A percentile compares a stretch with the other conserved stretches of the same genome.
phyloP scores from a whole-genome alignment of 2,329 filamentous ascomycete genomes.

The Fusarium algeriense region DNA sequence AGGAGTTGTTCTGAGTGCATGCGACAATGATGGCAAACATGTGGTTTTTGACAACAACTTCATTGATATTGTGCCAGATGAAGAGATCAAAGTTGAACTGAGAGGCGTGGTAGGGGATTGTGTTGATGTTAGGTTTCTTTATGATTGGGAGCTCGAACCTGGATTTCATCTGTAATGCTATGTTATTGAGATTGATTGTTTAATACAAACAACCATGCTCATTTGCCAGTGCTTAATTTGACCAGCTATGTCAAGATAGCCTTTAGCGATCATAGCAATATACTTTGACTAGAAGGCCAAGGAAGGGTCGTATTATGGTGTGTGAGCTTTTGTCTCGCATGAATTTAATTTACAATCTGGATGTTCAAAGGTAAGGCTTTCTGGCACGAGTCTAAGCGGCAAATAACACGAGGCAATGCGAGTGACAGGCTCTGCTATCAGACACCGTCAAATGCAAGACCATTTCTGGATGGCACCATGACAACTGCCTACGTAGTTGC shows the following conservation, averaged over 20 bases:
- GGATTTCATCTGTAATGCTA: not conserved
- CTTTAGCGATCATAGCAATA: too few species aligned
- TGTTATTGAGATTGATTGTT: fast-evolving
- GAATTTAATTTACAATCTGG: not conserved
- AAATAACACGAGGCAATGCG: too few species aligned
- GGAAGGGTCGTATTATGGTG: fast-evolving
- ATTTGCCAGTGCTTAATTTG: too few species aligned
- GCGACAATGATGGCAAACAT: fast-evolving
- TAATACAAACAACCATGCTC: fast-evolving
- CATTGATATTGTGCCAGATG: not conserved
- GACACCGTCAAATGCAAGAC: too few species aligned
- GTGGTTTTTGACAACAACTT: not conserved
- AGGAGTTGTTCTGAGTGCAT: not conserved
- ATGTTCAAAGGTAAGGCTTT: not conserved
- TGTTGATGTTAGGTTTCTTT: conserved; percentile 1
- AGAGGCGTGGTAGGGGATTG: fast-evolving
- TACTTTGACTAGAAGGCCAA: too few species aligned
- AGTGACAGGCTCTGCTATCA: too few species aligned
- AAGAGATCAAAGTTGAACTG: not conserved
- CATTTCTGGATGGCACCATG: too few species aligned
- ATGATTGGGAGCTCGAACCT: conserved; percentile 7
- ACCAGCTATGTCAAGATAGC: too few species aligned
- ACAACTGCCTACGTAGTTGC: too few species aligned
- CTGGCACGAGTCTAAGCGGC: not conserved
- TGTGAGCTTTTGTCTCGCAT: fast-evolving